Evolutionary conservation across 2,329 filamentous ascomycete genomes (phyloP).

Genomic region (Fusarium staphyleae): DNA sequence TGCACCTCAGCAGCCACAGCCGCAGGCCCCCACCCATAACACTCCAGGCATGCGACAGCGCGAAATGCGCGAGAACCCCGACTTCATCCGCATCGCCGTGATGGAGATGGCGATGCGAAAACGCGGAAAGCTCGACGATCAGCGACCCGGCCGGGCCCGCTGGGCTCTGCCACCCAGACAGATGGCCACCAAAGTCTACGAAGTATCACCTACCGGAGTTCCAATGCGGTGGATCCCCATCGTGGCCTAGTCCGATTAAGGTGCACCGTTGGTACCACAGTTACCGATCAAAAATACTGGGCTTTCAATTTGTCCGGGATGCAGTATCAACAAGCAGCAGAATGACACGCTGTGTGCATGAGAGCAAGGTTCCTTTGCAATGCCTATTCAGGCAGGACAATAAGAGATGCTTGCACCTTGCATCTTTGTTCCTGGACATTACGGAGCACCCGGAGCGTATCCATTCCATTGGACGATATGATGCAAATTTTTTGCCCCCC

Average conservation of each 20-base stretch:
- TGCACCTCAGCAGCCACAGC: constrained; percentile 41
- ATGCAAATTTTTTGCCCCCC: constrained; percentile 40
- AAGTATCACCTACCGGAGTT: constrained; percentile 64
- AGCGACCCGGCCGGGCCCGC: constrained; percentile 70
- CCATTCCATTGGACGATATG: constrained; percentile 39
- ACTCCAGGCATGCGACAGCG: constrained; percentile 64
- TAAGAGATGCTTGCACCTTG: constrained; percentile 21
- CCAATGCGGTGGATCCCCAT: constrained; percentile 64
- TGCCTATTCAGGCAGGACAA: constrained; percentile 35
- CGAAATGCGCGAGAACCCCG: constrained; percentile 73
- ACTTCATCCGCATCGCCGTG: constrained; percentile 74
- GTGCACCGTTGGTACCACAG: constrained; percentile 7
- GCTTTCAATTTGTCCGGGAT: constrained; percentile 6
- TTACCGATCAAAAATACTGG: constrained; percentile 5
- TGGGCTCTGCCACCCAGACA: constrained; percentile 73
- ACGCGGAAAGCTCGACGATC: constrained; percentile 70
- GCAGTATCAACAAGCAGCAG: constrained; percentile 8
- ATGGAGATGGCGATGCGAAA: constrained; percentile 77
- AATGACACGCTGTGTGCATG: constrained; percentile 41
- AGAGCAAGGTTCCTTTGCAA: constrained; percentile 38
- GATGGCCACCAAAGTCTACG: constrained; percentile 60
- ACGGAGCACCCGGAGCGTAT: constrained; percentile 23
- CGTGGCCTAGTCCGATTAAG: constrained; percentile 30
- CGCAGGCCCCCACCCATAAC: constrained; percentile 45
- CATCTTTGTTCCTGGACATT: constrained; percentile 10